These are phyloP conservation scores for Fusarium redolens DNA, from an alignment of 2,329 filamentous ascomycete genomes.

Conservation along the genomic window DNA sequence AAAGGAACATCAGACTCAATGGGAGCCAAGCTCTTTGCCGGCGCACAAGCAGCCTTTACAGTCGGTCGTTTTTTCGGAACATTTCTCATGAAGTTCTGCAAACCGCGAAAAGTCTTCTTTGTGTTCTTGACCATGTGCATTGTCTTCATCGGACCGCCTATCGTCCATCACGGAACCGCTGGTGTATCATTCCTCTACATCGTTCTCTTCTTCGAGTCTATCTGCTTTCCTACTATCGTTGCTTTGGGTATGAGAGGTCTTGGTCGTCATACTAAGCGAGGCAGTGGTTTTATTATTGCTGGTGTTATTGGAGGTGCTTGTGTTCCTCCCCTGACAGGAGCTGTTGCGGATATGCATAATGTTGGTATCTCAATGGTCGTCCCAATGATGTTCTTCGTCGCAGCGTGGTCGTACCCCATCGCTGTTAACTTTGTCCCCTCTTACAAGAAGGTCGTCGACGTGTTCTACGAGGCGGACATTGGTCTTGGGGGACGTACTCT, in stretches of 20 bases:
- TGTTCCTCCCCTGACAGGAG: conserved; percentile 78
- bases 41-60: conserved; percentile 79
- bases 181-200: conserved; percentile 73
- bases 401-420: conserved; percentile 66
- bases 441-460: conserved; percentile 73
- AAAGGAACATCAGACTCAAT: conserved; percentile 60
- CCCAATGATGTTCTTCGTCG: conserved; percentile 69
- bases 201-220: conserved; percentile 81
- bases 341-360: conserved; percentile 70
- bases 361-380: conserved; percentile 75
- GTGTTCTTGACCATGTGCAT: conserved; percentile 72
- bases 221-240: conserved; percentile 85
- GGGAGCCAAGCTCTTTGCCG: conserved; percentile 76
- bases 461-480: conserved; percentile 59
- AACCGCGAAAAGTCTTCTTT: conserved; percentile 75
- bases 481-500: conserved; percentile 49
- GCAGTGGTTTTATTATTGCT: conserved; percentile 75
- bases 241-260: conserved; percentile 80
- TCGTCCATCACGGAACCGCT: conserved; percentile 58
- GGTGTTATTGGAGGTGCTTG: conserved; percentile 79
- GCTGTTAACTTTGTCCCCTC: conserved; percentile 74
- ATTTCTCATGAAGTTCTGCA: conserved; percentile 73
- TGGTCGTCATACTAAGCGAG: conserved; percentile 81
- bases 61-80: conserved; percentile 77
- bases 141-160: conserved; percentile 67